phyloP scores from a whole-genome alignment of 441 rosid genomes.

The Dalechampia spathulata region DNA sequence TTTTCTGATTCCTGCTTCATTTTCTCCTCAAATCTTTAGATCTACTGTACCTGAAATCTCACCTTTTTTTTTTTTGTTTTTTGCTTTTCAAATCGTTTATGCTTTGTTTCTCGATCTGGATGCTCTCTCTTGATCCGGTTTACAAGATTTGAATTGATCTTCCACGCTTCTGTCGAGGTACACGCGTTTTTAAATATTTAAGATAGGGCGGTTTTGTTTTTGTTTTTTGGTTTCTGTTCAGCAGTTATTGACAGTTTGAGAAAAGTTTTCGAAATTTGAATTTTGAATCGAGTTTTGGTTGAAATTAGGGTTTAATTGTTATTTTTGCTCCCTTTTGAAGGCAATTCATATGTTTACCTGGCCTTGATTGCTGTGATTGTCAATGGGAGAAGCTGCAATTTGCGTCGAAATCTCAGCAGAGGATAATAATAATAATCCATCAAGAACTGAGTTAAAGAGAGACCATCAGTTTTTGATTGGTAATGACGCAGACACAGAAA shows the following conservation, averaged over 20 bases:
- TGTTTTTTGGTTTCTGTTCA: too few relatives aligned
- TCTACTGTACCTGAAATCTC: too few relatives aligned
- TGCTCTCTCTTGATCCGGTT: conserved; percentile 7
- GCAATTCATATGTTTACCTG: conserved; percentile 9
- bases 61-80: too few relatives aligned
- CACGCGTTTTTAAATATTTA: not conserved
- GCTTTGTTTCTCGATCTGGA: not conserved
- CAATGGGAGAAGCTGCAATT: conserved; percentile 50
- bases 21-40: conserved; percentile 16
- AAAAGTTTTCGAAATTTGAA: too few relatives aligned
- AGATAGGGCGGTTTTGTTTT: conserved; percentile 14
- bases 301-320: conserved; percentile 6
- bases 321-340: conserved; percentile 20
- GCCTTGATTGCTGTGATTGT: conserved; percentile 7
- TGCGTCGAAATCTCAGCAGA: conserved; percentile 27
- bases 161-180: not conserved
- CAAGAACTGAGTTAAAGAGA: conserved; percentile 36
- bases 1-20: not conserved
- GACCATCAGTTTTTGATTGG: conserved; percentile 27
- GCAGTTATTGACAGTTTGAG: too few relatives aligned
- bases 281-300: too few relatives aligned
- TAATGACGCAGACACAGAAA: conserved; percentile 15
- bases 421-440: conserved; percentile 18
- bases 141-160: conserved; percentile 14
- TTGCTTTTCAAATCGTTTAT: too few relatives aligned